Evolutionary conservation across 208 protist genomes (phyloP), one percentile per base, ranked within the genome.

Genomic region (Trypanosoma vivax): DNA sequence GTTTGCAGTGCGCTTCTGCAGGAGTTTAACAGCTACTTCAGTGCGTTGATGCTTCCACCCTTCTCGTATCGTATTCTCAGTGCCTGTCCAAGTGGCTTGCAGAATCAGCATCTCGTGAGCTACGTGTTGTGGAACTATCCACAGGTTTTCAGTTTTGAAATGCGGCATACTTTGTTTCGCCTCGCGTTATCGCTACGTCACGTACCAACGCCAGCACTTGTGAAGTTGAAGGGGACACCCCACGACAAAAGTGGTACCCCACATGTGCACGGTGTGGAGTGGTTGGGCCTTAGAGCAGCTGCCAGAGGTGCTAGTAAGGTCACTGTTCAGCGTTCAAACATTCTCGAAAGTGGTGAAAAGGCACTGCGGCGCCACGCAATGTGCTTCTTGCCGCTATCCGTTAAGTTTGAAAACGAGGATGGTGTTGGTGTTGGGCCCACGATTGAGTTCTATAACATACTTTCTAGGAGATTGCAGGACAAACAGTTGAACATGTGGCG

Each of bases 361-460:
- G 49, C 79, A 27, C 37, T 79, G 10, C 70, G 70, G 13, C 30
- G 43, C 23, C 61, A 82, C 30, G 79, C 73, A 0, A 74, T 64
- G 42, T 88, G 79, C 54, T 75, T 75, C 23, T 60, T 88, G 4
- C 41, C 50, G 13, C 52, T 94, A 21, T 81, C 84, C 59, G 70
- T 94, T 5, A 60, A 79, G 19, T 94, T 92, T 64, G 58, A 70
- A 23, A 81, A 75, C 24, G 87, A 94, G 61, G 65, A 73, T 14
- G 88, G 84, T 42, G 79, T 84, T 39, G 88, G 88, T 37, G 67
- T 64, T 18, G 88, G 88, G 11, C 88, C 88, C 23, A 78, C 84
- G 27, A 54, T 84, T 51, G 79, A 91, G 58, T 88, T 90, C 46
- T 90, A 79, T 43, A 75, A 80, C 52, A 50, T 83, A 53, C 38